Evolutionary conservation across 179 eudicot species (phyloP).

Genomic region (Beta lomatogona): DNA sequence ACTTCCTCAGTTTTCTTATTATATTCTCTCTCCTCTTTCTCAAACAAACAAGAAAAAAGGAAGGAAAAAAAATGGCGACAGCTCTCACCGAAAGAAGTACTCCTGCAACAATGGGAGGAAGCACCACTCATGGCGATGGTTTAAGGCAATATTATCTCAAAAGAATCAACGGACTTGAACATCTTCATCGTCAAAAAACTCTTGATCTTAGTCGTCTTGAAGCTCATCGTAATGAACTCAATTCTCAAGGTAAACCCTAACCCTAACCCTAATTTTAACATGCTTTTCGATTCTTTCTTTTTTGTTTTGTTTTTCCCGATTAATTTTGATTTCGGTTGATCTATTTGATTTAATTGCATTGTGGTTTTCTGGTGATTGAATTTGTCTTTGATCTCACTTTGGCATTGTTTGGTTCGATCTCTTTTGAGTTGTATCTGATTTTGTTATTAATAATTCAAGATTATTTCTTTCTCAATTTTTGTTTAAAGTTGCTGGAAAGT

Average conservation of each 20-base stretch:
- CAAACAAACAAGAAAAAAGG: too few species aligned
- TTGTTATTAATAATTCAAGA: neutral
- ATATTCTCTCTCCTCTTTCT: neutral
- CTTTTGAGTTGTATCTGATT: too few species aligned
- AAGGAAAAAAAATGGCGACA: slow-evolving; percentile 5
- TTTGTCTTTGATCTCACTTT: neutral
- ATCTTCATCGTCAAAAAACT: slow-evolving; percentile 50
- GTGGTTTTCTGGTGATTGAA: neutral
- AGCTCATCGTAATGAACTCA: slow-evolving; percentile 94
- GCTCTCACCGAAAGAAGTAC: slow-evolving; percentile 18
- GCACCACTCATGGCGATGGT: slow-evolving; percentile 47
- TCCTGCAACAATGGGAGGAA: slow-evolving; percentile 24
- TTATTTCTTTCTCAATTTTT: neutral
- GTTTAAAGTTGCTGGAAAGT: too few species aligned
- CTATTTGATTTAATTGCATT: neutral
- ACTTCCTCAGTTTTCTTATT: neutral
- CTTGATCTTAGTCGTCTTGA: slow-evolving; percentile 82
- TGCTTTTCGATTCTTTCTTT: neutral
- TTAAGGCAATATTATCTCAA: slow-evolving; percentile 54
- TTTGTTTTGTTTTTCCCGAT: neutral
- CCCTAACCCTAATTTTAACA: neutral
- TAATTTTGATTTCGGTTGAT: neutral
- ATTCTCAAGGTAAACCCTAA: slow-evolving; percentile 66
- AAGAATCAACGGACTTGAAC: slow-evolving; percentile 53
- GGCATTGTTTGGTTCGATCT: neutral